Base-by-base conservation (phyloP, 1,139 yeast genomes). In the Yamadazyma taylorii region DNA sequence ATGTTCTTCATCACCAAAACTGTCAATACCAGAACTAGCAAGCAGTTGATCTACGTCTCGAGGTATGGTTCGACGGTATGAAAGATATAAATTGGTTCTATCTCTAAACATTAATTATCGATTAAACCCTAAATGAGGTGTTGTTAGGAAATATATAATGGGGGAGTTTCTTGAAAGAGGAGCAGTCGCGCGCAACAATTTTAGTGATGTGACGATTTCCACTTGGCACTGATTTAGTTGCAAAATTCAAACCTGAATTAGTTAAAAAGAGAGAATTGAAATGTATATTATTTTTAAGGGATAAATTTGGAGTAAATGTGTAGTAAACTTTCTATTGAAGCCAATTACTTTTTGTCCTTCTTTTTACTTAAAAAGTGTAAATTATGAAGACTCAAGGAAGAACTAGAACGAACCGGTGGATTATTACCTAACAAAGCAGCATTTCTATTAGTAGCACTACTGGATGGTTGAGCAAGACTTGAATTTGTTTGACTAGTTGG, bases 31-130 rank as follows among this genome's bases (percentile, higher is more conserved):
- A 40, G 34, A 7, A 4, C 32, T 22, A 4, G 31, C 19, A 12
- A 39, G 30, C 39, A 38, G 32, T 36, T 39, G 39, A n/a, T n/a
- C n/a, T 42, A 32, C 41, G 34, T 30, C 38, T 24, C 85, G 80
- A 0, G 89, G 85, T 17, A 79, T 77, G 2, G 92, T 84, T 37
- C 86, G 70, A 43, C 92, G 76, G 52, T 83, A 85, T 17, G 90
- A 82, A 22, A 84, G 64, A 55, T 66, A 84, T 37, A 85, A 61
- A 50, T 83, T 83, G 19, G 92, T 83, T 55, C 92, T 67, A 55
- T 83, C 89, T 58, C 92, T 73, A 51, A 78, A 81, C 90, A 83
- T 81, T 24, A 19, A 19, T 19, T 5, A 8, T 19, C 8, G 8
- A 6, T 5, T 19, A 8, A 19, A 19, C 21, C 8, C n/a, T n/a